phyloP scores from a whole-genome alignment of 768 basidiomycete species.

The Leccinum aurantiacum region DNA sequence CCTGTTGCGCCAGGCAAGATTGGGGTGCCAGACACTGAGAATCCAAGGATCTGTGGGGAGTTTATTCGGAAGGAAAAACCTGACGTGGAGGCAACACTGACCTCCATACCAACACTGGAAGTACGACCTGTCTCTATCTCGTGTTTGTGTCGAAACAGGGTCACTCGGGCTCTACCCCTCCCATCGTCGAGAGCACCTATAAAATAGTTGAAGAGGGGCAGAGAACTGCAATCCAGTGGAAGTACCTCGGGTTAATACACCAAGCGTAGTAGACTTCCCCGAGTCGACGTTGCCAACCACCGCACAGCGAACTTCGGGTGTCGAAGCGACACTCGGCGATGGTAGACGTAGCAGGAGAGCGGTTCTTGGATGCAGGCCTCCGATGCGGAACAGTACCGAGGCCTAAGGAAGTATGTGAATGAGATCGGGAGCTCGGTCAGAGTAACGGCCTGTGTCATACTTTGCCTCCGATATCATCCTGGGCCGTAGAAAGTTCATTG shows the following conservation, averaged over 20 bases:
- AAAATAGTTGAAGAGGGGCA: constrained; percentile 8
- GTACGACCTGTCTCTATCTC: constrained; percentile 96
- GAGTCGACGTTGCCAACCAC: constrained; percentile 95
- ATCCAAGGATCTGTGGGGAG: constrained; percentile 75
- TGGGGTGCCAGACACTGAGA: constrained; percentile 70
- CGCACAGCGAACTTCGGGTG: constrained; percentile 93
- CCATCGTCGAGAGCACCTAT: constrained; percentile 79
- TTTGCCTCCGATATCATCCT: constrained; percentile 81
- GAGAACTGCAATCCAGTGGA: constrained; percentile 20
- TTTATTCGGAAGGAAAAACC: not conserved
- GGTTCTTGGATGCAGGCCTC: constrained; percentile 50
- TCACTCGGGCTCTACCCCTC: constrained; percentile 78
- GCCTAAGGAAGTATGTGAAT: constrained; percentile 37
- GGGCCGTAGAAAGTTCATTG: constrained; percentile 44
- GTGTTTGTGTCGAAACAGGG: constrained; percentile 94
- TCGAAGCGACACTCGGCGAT: constrained; percentile 69
- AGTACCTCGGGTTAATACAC: constrained; percentile 90
- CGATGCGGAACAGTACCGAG: constrained; percentile 53
- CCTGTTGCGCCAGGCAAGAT: constrained; percentile 69
- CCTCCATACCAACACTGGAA: constrained; percentile 96
- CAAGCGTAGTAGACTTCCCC: constrained; percentile 92
- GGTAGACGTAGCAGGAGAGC: constrained; percentile 71
- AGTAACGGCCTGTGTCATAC: constrained; percentile 37
- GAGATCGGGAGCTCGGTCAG: not conserved
- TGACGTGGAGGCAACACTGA: constrained; percentile 35